Percentiles rank a stretch among this genome's conserved stretches.
Evolutionary conservation across 1,284 basidiomycete genomes (phyloP).

Genomic region (Irpex lacteus): DNA sequence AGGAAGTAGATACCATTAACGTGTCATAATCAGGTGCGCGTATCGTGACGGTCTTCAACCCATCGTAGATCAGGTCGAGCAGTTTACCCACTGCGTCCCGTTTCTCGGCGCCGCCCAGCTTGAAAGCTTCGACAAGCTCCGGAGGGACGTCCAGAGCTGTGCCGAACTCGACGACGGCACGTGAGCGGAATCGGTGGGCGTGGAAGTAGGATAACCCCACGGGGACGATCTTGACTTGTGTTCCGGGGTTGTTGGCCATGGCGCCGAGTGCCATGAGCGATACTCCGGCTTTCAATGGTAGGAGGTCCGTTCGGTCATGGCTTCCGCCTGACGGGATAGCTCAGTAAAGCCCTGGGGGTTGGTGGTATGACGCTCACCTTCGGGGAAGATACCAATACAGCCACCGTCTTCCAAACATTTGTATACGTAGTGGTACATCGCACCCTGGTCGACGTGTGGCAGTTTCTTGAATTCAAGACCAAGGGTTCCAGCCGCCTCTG

Average conservation of each 20-base stretch:
- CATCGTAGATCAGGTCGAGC: slow-evolving; percentile 92
- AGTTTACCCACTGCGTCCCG: slow-evolving; percentile 89
- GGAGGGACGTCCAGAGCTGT: slow-evolving; percentile 85
- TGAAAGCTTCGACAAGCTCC: slow-evolving; percentile 88
- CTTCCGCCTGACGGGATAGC: slow-evolving; percentile 70
- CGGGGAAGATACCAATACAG: slow-evolving; percentile 94
- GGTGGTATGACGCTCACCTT: too few species aligned
- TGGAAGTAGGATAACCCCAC: slow-evolving; percentile 97
- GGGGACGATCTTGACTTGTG: slow-evolving; percentile 91
- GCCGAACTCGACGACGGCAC: slow-evolving; percentile 97
- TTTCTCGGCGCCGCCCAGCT: slow-evolving; percentile 86
- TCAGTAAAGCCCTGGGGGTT: too few species aligned
- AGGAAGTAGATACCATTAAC: slow-evolving; percentile 70
- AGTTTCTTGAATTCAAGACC: slow-evolving; percentile 78
- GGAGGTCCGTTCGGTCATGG: slow-evolving; percentile 92
- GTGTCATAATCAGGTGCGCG: slow-evolving; percentile 98
- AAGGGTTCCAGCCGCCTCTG: slow-evolving; percentile 46
- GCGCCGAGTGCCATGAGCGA: slow-evolving; percentile 98
- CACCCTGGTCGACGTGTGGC: slow-evolving; percentile 87
- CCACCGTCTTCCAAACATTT: slow-evolving; percentile 84
- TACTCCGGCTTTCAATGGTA: slow-evolving; percentile 95
- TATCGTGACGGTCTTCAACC: slow-evolving; percentile 96
- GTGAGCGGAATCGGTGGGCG: slow-evolving; percentile 90
- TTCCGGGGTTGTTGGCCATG: slow-evolving; percentile 86
- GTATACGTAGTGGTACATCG: slow-evolving; percentile 96